Conservation (phyloP, 2,329 filamentous ascomycete species). For the Scedosporium boydii region DNA sequence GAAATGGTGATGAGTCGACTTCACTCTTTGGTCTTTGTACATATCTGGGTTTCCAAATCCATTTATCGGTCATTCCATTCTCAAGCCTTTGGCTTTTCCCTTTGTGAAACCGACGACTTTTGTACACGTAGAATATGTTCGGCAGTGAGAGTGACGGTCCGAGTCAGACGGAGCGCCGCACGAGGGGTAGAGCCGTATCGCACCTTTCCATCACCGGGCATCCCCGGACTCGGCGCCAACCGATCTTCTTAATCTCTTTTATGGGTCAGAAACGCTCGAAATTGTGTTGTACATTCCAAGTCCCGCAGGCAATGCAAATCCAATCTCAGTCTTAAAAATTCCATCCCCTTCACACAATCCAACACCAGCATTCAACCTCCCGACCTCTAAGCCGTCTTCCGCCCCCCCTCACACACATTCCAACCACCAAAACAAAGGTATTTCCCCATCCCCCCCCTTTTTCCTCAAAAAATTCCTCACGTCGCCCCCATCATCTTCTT, state of each 20-base stretch:
- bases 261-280: too few relatives aligned
- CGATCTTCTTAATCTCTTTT: too few relatives aligned
- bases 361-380: neutral
- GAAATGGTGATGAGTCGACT: neutral
- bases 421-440: neutral
- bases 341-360: neutral
- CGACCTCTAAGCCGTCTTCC: neutral
- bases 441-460: neutral
- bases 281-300: neutral
- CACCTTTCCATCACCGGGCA: too few relatives aligned
- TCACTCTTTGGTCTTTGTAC: neutral
- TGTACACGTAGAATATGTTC: too few relatives aligned
- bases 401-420: neutral
- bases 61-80: too few relatives aligned
- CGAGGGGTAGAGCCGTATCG: too few relatives aligned
- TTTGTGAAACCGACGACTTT: too few relatives aligned
- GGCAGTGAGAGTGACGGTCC: too few relatives aligned
- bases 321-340: neutral
- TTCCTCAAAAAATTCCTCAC: neutral
- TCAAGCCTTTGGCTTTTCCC: too few relatives aligned
- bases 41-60: too few relatives aligned
- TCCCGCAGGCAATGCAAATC: neutral
- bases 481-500: constrained; percentile 52
- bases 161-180: too few relatives aligned
- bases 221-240: too few relatives aligned